Evolutionary conservation across 371 early-diverging fungal genomes (phyloP).

Genomic region (Chytridium lagenaria): DNA sequence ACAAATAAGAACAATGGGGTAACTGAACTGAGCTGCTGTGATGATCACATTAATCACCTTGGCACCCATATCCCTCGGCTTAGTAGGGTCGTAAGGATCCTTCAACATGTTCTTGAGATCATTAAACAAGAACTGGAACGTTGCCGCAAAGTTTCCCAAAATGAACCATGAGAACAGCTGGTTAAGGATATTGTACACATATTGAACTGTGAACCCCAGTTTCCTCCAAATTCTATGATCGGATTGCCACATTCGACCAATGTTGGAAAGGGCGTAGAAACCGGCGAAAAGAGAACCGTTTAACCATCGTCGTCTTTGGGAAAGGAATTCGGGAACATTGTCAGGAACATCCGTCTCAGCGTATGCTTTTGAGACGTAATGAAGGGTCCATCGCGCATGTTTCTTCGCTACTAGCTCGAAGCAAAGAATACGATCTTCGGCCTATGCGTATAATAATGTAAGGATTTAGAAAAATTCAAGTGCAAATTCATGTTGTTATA

Average conservation of each 20-base stretch:
- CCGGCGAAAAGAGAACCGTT: constrained; percentile 60
- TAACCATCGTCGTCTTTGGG: constrained; percentile 91
- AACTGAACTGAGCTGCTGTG: constrained; percentile 32
- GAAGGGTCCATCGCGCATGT: constrained; percentile 45
- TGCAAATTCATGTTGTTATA: not conserved
- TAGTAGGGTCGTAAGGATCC: constrained; percentile 23
- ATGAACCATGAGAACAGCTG: constrained; percentile 51
- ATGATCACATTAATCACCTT: constrained; percentile 30
- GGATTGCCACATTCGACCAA: constrained; percentile 41
- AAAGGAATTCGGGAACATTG: constrained; percentile 74
- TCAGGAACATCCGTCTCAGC: constrained; percentile 61
- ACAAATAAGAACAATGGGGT: constrained; percentile 44
- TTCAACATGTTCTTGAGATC: constrained; percentile 30
- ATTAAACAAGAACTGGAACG: constrained; percentile 38
- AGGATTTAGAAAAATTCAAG: not conserved
- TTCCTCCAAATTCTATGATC: constrained; percentile 47
- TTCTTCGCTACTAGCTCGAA: constrained; percentile 82
- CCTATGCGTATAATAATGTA: constrained; percentile 1
- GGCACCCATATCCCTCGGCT: not conserved
- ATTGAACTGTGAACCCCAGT: constrained; percentile 40
- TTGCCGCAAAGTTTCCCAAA: constrained; percentile 41
- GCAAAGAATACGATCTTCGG: constrained; percentile 82
- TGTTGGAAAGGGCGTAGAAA: constrained; percentile 46
- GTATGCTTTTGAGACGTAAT: constrained; percentile 45
- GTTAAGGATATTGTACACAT: constrained; percentile 51